Evolutionary conservation across 106 monocot species (phyloP).

Genomic region (Dioscorea alata): DNA sequence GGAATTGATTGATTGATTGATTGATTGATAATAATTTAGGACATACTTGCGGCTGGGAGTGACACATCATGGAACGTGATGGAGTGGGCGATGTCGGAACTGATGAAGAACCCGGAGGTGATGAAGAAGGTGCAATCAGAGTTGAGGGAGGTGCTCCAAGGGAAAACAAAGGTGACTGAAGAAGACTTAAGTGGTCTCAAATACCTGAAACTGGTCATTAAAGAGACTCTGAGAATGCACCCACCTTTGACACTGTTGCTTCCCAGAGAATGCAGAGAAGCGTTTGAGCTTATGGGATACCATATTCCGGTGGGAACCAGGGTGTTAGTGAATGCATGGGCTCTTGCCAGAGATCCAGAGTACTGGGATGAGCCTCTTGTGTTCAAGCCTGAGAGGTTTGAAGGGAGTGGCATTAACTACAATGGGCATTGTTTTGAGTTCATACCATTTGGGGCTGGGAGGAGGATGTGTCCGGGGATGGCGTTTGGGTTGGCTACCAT

Average conservation of each 20-base stretch:
- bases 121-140: constrained; percentile 28
- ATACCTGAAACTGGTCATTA: constrained; percentile 30
- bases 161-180: neutral
- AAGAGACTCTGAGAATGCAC: constrained; percentile 34
- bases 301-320: constrained; percentile 15
- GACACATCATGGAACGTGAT: constrained; percentile 13
- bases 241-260: constrained; percentile 23
- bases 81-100: constrained; percentile 33
- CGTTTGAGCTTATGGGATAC: constrained; percentile 27
- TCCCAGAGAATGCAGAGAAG: constrained; percentile 8
- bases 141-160: constrained; percentile 6
- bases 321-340: constrained; percentile 29
- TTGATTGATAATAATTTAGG: too few species aligned
- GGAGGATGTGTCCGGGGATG: constrained; percentile 29
- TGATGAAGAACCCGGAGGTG: constrained; percentile 19
- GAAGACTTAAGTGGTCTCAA: neutral
- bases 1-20: too few species aligned
- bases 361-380: constrained; percentile 16
- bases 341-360: constrained; percentile 25
- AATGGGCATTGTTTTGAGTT: constrained; percentile 12
- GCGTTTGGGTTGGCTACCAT: neutral
- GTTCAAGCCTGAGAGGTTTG: constrained; percentile 26
- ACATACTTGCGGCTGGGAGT: constrained; percentile 17
- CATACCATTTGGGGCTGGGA: constrained; percentile 24
- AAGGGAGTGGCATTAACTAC: neutral